These are phyloP conservation scores for Trypanosoma mega DNA, from an alignment of 208 protist genomes.

Conservation along the genomic window DNA sequence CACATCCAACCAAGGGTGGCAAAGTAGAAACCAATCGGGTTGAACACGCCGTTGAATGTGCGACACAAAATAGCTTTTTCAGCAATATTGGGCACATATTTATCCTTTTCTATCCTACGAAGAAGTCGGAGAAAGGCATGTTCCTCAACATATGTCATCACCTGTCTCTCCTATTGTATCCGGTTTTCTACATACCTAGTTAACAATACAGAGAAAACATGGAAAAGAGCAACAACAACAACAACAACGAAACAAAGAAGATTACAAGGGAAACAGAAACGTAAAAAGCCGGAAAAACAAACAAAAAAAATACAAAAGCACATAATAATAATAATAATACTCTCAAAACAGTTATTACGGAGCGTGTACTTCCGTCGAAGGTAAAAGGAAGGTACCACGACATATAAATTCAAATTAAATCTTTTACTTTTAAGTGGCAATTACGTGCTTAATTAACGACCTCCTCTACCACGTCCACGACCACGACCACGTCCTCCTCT, in stretches of 20 bases:
- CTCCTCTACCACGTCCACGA: constrained; percentile 42
- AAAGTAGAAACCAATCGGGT: constrained; percentile 35
- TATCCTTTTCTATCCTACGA: constrained; percentile 18
- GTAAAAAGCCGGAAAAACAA: constrained; percentile 13
- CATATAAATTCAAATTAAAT: neutral
- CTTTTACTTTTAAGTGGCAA: neutral
- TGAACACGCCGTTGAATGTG: constrained; percentile 32
- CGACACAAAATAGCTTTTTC: constrained; percentile 37
- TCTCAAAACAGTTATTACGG: neutral
- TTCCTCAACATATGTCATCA: constrained; percentile 13
- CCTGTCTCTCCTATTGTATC: neutral
- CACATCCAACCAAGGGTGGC: constrained; percentile 19
- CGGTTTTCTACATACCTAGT: neutral
- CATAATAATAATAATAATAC: neutral
- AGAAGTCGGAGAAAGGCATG: constrained; percentile 31
- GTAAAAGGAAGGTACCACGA: neutral
- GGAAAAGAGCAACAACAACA: constrained; percentile 2
- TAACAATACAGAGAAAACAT: constrained; percentile 4
- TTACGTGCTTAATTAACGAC: constrained; percentile 25
- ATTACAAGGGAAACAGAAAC: constrained; percentile 6
- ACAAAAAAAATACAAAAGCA: neutral
- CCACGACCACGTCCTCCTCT: constrained; percentile 41
- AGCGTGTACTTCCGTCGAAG: neutral
- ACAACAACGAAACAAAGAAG: constrained; percentile 14
- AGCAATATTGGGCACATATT: constrained; percentile 25